These are phyloP conservation scores for Ramaria sp. DNA, from an alignment of 768 basidiomycete genomes.

Conservation along the genomic window DNA sequence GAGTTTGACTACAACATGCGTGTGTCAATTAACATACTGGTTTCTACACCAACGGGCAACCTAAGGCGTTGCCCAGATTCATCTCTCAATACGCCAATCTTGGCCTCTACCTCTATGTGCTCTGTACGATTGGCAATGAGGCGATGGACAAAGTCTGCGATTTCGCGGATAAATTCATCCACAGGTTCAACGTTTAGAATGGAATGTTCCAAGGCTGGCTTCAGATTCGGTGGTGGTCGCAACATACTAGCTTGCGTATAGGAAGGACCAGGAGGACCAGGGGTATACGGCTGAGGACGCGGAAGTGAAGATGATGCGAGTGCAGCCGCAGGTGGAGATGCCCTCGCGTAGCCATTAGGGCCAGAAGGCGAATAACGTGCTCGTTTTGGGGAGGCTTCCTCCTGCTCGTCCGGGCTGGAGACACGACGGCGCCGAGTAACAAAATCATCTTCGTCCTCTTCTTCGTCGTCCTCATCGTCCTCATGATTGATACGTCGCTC, in stretches of 20 bases:
- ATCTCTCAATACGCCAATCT: conserved; percentile 70
- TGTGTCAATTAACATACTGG: conserved; percentile 44
- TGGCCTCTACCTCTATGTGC: conserved; percentile 81
- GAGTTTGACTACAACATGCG: background rate
- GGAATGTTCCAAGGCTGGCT: conserved; percentile 30
- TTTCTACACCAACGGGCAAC: conserved; percentile 72
- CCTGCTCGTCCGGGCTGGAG: conserved; percentile 3
- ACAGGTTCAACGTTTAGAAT: conserved; percentile 85
- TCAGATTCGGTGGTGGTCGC: background rate
- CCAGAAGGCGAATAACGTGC: conserved; percentile 25
- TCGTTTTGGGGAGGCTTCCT: conserved; percentile 25
- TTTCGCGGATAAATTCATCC: conserved; percentile 86
- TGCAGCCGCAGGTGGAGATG: conserved; percentile 11
- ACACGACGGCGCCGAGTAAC: conserved; percentile 9
- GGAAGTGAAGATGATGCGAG: conserved; percentile 49
- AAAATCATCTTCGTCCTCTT: conserved; percentile 20
- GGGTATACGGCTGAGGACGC: background rate
- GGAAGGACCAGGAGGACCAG: background rate
- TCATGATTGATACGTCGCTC: background rate
- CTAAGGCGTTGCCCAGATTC: conserved; percentile 42
- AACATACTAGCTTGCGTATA: background rate
- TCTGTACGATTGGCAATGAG: conserved; percentile 46
- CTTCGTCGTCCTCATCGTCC: conserved; percentile 5
- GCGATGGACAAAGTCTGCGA: conserved; percentile 82
- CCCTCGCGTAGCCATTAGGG: conserved; percentile 17